phyloP scores from a whole-genome alignment of 768 basidiomycete species.

The Lenzites betulinus region DNA sequence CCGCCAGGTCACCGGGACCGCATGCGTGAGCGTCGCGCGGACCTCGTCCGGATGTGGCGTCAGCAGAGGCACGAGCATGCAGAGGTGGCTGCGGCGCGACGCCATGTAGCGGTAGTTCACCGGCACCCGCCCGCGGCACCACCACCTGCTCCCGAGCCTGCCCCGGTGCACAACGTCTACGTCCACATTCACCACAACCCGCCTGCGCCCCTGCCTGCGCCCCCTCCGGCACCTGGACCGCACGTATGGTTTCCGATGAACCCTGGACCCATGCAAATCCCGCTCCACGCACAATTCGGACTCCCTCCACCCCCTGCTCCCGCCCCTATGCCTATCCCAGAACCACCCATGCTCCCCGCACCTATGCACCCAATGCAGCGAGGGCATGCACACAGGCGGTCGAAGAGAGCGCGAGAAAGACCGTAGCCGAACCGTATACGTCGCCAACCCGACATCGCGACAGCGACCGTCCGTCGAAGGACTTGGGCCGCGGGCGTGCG shows the following conservation, averaged over 20 bases:
- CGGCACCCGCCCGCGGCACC: neutral
- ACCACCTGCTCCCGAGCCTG: neutral
- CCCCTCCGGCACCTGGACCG: neutral
- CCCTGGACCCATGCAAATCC: too few relatives aligned
- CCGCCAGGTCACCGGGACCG: too few relatives aligned
- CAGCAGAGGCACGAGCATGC: neutral
- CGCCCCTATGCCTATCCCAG: too few relatives aligned
- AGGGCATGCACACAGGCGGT: neutral
- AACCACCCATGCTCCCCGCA: too few relatives aligned
- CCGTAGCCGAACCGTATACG: too few relatives aligned
- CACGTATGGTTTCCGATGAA: too few relatives aligned
- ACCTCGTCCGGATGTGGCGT: neutral
- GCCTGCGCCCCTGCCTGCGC: neutral
- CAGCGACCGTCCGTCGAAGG: neutral
- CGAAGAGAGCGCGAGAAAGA: neutral
- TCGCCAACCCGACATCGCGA: neutral
- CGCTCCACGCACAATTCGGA: too few relatives aligned
- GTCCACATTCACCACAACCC: constrained; percentile 14
- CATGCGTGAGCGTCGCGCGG: neutral
- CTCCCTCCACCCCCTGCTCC: too few relatives aligned
- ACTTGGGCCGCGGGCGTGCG: neutral
- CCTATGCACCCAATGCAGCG: too few relatives aligned
- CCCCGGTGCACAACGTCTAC: constrained; percentile 9
- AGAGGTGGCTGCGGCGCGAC: neutral
- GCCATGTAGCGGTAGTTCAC: neutral